Base-by-base conservation (phyloP, 2,329 filamentous ascomycete species). In the Pyrenochaeta sp. region DNA sequence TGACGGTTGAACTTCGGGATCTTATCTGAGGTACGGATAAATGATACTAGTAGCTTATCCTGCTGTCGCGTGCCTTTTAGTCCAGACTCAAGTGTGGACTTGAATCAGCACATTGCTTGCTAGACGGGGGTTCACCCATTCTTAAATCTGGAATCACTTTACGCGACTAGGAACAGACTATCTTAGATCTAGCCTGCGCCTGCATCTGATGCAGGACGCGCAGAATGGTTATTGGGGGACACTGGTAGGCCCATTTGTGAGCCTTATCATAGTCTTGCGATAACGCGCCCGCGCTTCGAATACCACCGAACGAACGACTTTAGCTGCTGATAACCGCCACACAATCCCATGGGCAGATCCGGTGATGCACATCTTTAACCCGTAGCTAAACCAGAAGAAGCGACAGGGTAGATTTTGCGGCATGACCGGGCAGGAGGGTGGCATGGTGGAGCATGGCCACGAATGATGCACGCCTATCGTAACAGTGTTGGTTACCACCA, bases 191-290 rank as follows among this genome's bases (percentile, higher is more conserved):
- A 36, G 33, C 39, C 37, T 44, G 39, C 37, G 51, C 29, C 14
- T 56, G 36, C 18, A 42, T 56, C 56, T 53, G 55, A 50, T 49
- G 44, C 52, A 43, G 43, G 48, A 47, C 42, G 36, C 39, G 40
- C 18, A 41, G 32, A 32, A 41, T 49, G 27, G 33, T 15, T 44
- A 21, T 48, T 27, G n/a, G 41, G 14, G 49, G 39, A 45, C 33
- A 44, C 44, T 66, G 51, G 58, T 62, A 58, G 58, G 61, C 51
- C 48, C 45, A 42, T 61, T 46, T 52, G 21, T n/a, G 52, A 58
- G 51, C 51, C 64, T 68, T 64, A 68, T 68, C 64, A 61, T 60
- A 48, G 40, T 49, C 45, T 48, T 12, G 50, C 49, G 54, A 65
- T 57, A 54, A 47, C 52, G 17, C 14, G 40, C 36, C 56, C 49